Conservation (phyloP, 139 green algal genomes). For the Asterochloris sp. region DNA sequence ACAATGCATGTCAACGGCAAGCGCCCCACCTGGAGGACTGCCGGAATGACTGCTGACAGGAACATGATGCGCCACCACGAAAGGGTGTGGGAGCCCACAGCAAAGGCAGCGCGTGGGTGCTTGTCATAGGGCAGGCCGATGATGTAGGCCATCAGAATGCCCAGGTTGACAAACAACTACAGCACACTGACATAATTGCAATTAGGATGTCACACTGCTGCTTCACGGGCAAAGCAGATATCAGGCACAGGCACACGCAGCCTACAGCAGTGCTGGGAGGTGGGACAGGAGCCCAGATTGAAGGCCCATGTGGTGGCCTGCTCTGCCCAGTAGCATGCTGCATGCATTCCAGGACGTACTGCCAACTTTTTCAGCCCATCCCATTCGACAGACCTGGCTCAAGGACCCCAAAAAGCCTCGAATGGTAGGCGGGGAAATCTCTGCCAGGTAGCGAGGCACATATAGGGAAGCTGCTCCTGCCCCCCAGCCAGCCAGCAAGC, state of each 20-base stretch:
- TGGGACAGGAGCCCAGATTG: no score
- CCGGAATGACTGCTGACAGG: conserved; percentile 35
- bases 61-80: conserved; percentile 63
- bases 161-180: conserved; percentile 56
- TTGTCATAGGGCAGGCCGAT: conserved; percentile 50
- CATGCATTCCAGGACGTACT: no score
- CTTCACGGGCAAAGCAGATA: no score
- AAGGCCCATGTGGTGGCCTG: no score
- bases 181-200: neutral
- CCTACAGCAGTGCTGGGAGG: no score
- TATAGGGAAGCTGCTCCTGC: conserved; percentile 47
- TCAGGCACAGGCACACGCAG: no score
- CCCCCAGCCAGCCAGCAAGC: conserved; percentile 43
- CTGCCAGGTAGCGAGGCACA: conserved; percentile 65
- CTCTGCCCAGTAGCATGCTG: no score
- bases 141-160: conserved; percentile 66
- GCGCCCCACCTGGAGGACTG: conserved; percentile 18
- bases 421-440: conserved; percentile 54
- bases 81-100: conserved; percentile 7
- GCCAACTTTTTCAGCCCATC: no score
- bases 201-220: neutral
- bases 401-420: conserved; percentile 53
- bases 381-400: conserved; percentile 35
- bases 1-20: neutral
- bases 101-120: neutral